Evolutionary conservation across 2,329 filamentous ascomycete species (phyloP), one percentile per base, ranked within the genome.

Genomic region (Aurifilum marmelostoma): DNA sequence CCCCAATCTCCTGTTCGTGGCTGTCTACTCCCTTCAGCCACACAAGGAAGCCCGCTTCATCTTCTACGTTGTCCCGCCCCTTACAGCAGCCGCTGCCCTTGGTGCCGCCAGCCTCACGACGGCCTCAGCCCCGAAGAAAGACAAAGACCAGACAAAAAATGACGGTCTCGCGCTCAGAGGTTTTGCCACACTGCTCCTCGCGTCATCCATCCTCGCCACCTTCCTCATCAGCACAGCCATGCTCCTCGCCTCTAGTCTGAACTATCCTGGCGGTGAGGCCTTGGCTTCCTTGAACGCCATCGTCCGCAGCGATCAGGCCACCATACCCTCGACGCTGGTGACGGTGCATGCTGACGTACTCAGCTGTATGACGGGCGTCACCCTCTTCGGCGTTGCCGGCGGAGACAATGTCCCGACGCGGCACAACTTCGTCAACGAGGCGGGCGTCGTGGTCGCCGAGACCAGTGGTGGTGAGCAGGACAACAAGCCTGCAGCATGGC

Each of bases 1-100:
- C 2, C 94, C 96, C 0, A 85, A 87, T 12, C 73, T 97, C 1
- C 79, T 87, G 39, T 99, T 94, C 78, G 84, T 97, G 27, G 85
- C 85, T 5, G 79, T 97, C 58, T 98, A 97, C 83, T 97, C 93
- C 72, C 75, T 93, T 64, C 91, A 97, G 71, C 94, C 95, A 0
- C 96, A 99, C 82, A 99, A 99, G 78, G 96, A 99, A 81, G 92
- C 94, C 78, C 92, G 96, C 24, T 99, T 99, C 83, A 90, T 99
- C 74, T 89, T 98, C 75, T 98, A 98, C 80, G 85, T 89, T 65
- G 85, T 97, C 32, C 96, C 96, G 0, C 85, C 91, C 0, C 82
- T 98, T 39, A 97, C 94, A 0, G 91, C 91, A 14, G 87, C 90
- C 2, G 91, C 93, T 0, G 90, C 93, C 3, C 84, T 93, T 5